Conservation (phyloP, 805 yeast genomes). For the Lipomyces anomalus region DNA sequence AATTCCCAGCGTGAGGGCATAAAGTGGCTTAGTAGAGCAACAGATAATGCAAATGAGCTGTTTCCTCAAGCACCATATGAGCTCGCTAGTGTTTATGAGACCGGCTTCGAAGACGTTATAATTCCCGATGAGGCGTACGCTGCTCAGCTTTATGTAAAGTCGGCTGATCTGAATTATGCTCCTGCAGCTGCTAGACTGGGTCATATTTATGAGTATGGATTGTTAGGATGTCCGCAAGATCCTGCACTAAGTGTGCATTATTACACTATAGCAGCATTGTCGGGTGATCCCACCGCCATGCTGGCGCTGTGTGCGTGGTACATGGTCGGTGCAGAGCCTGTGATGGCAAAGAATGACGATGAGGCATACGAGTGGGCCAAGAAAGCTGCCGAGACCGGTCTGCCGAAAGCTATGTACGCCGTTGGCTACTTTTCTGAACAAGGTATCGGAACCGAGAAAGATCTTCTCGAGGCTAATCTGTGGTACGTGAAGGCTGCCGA, state of each 20-base stretch:
- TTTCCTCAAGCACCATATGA: conserved; percentile 94
- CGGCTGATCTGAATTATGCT: conserved; percentile 81
- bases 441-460: conserved; percentile 76
- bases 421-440: conserved; percentile 76
- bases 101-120: conserved; percentile 81
- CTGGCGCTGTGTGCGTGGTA: conserved; percentile 96
- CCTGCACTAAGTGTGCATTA: conserved; percentile 83
- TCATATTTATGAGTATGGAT: conserved; percentile 74
- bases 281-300: conserved; percentile 87
- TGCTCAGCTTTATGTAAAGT: conserved; percentile 74
- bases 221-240: conserved; percentile 63
- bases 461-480: conserved; percentile 50
- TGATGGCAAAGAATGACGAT: conserved; percentile 63
- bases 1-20: conserved; percentile 67
- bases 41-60: conserved; percentile 73
- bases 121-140: conserved; percentile 81
- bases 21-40: conserved; percentile 87
- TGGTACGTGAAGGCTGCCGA: conserved; percentile 78
- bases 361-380: conserved; percentile 96
- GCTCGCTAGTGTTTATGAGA: conserved; percentile 73
- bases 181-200: conserved; percentile 79
- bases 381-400: conserved; percentile 70
- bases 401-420: conserved; percentile 78
- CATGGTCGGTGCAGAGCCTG: conserved; percentile 83
- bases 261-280: conserved; percentile 82